Evolutionary conservation across 192 early-diverging fungal species (phyloP), one percentile per base, ranked within the genome.

Genomic region (Coemansia sp.): DNA sequence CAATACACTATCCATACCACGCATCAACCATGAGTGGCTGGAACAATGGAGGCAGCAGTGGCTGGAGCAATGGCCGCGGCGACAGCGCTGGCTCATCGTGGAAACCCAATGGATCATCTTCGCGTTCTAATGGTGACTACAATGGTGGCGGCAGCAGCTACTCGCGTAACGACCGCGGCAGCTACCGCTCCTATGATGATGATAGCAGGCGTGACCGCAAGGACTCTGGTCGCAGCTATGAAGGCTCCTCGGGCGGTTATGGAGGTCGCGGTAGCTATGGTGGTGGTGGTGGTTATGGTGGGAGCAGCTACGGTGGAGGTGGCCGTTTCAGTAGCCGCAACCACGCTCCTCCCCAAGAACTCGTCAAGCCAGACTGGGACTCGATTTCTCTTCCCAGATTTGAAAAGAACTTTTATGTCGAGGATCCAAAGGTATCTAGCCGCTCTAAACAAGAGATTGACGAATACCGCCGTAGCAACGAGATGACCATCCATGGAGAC

Each of bases 401-500:
- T 64, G 93, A 95, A 73, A 96, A 95, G 81, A 96, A 98, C 80
- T 98, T 98, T 67, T 98, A 98, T 80, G 69, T 70, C n/a, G 96
- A 98, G 73, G 72, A 92, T 64, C 67, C 84, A 9, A 55, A 72
- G 38, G 94, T 98, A 6, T 63, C 84, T 4, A 68, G 64, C 9
- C 86, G 92, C 52, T 77, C 85, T 25, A 65, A 77, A 39, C 62
- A 81, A 17, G 92, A 98, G 48, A 81, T 96, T 38, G 86, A 91
- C 9, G 87, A 74, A 6, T 95, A 87, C 72, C 84, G 96, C 30
- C 63, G 55, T 13, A 78, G 82, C 61, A 83, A 91, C 69, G 86
- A 93, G 42, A 96, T 98, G 84, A 93, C 80, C 10, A 81, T 93
- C 22, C 85, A 81, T 37, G 96, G 96, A 17, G 65, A 71, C n/a